Conservation (phyloP, 208 protist genomes). For the Trypanosoma lewisi region DNA sequence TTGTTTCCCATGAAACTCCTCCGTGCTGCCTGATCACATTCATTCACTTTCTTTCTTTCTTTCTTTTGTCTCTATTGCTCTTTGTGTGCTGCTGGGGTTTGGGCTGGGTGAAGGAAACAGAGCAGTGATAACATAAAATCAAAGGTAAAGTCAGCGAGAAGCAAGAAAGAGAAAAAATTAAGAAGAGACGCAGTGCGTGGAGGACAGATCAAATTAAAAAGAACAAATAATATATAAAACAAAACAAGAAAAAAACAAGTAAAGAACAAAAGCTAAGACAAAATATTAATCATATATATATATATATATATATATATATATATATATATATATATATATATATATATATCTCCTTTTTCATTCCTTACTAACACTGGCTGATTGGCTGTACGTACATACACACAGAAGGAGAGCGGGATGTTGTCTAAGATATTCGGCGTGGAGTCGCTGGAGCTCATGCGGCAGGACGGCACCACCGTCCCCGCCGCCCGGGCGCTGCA, state of each 20-base stretch:
- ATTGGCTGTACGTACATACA: no score
- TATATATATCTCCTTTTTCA: no score
- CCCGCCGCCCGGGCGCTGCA: conserved; percentile 29
- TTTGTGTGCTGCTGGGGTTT: no score
- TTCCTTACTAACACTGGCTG: no score
- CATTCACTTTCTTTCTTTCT: no score
- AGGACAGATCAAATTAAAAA: background rate
- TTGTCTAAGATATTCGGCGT: conserved; percentile 7
- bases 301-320: no score
- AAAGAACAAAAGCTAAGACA: background rate
- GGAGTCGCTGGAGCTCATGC: conserved; percentile 27
- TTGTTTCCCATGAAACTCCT: no score
- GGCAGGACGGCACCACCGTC: conserved; percentile 36
- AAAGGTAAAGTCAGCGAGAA: background rate
- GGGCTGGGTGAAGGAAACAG: background rate
- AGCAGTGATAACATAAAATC: background rate
- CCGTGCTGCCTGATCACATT: no score
- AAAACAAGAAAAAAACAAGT: background rate
- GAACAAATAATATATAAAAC: background rate
- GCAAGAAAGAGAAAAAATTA: conserved; percentile 1
- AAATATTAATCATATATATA: background rate
- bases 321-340: no score
- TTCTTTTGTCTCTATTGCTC: no score
- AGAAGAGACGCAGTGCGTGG: no score
- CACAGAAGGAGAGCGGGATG: no score